Evolutionary conservation across 768 basidiomycete species (phyloP), one percentile per base, ranked within the genome.

Genomic region (Strobilomyces dryophilus): DNA sequence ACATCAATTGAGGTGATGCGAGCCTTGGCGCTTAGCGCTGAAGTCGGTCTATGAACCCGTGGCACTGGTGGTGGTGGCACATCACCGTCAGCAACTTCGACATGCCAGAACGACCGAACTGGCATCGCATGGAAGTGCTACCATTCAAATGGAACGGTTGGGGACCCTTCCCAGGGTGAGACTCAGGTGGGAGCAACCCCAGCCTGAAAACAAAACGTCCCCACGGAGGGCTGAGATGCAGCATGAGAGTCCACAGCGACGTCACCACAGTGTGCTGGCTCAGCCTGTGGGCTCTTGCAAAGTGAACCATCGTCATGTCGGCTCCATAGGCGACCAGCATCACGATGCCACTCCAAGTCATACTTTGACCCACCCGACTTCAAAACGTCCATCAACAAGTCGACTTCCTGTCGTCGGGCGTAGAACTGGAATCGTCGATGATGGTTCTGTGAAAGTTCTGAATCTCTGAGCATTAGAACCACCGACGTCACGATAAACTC

Each of bases 401-500:
- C 17, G 6, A 18, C 32, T 24, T 34, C 47, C 39, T 46, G 49
- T 51, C 49, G 37, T 48, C 43, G 40, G 5, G 32, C 7, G 15
- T 17, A 32, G 29, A 29, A 29, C 31, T 40, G 41, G 37, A 26
- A 18, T 8, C 35, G 20, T 39, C 12, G 12, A 18, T n/a, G 12
- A 5, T 17, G n/a, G 8, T 37, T 37, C 37, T 37, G 35, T 2
- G 10, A 11, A 3, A 17, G 8, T 20, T 34, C 36, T 32, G 45
- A 32, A 17, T 35, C 12, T 2, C 31, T 24, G 24, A 24, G 24
- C 24, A 24, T 24, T 24, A 24, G 24, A 32, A 37, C 34, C 26
- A 12, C 43, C 31, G 47, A 54, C 49, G 42, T 43, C 47, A 47
- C 42, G 61, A 65, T 59, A 58, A 55, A 47, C n/a, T 12, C 12